Percentiles rank a stretch among this genome's conserved stretches.
phyloP scores from a whole-genome alignment of 208 protist genomes.

The Leishmania lainsoni region DNA sequence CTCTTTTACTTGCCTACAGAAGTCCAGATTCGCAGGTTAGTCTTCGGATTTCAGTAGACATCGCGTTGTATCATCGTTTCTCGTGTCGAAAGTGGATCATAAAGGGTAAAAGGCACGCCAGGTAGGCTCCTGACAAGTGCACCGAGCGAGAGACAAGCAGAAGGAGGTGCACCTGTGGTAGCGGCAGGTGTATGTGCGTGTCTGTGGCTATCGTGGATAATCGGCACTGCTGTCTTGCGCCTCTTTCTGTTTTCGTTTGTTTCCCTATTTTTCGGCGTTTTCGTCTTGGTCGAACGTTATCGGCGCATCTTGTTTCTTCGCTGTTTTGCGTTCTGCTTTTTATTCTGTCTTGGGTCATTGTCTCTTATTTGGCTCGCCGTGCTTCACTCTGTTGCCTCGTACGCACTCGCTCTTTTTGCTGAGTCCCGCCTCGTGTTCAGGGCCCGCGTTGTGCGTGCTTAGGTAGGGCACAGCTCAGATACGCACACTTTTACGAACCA shows the following conservation, averaged over 20 bases:
- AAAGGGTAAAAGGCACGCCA: background rate
- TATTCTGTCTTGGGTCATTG: background rate
- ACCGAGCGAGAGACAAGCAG: background rate
- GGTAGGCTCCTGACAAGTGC: background rate
- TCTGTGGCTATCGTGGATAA: background rate
- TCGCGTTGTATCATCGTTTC: background rate
- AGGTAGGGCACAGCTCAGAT: background rate
- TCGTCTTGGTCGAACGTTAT: background rate
- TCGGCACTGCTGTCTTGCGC: background rate
- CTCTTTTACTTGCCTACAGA: background rate
- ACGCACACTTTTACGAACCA: background rate
- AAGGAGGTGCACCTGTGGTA: background rate
- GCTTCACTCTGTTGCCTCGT: background rate
- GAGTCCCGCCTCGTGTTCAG: background rate
- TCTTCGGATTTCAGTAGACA: background rate
- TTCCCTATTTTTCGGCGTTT: background rate
- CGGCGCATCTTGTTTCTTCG: background rate
- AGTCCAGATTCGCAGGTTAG: background rate
- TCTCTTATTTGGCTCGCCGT: background rate
- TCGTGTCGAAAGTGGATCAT: background rate
- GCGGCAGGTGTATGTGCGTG: background rate
- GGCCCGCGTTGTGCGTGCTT: background rate
- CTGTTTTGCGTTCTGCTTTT: background rate
- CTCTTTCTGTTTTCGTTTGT: background rate
- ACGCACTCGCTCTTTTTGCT: background rate